phyloP scores from a whole-genome alignment of 306 rosid genomes.

The Hippophae tibetana region DNA sequence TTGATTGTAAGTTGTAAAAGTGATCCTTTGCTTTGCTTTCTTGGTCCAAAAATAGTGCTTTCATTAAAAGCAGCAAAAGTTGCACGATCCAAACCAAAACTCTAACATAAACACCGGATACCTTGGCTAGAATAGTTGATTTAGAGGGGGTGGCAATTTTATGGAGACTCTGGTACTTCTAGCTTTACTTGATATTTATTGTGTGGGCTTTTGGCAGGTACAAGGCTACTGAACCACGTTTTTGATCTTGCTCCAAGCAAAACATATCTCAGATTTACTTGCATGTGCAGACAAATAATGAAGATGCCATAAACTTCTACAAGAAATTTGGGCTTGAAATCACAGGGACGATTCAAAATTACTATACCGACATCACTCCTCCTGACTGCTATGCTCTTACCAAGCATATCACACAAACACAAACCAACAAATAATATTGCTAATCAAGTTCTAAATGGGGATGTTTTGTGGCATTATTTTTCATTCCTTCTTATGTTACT shows the following conservation, averaged over 20 bases:
- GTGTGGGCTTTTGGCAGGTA: slow-evolving; percentile 59
- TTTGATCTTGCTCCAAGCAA: slow-evolving; percentile 77
- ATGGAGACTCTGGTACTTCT: not conserved
- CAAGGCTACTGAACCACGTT: slow-evolving; percentile 65
- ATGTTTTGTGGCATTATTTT: too few species aligned
- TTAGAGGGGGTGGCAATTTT: too few species aligned
- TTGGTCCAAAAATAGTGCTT: too few species aligned
- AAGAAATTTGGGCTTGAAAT: slow-evolving; percentile 94
- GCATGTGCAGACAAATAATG: slow-evolving; percentile 87
- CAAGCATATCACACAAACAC: slow-evolving; percentile 43
- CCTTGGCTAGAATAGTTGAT: too few species aligned
- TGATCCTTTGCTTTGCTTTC: too few species aligned
- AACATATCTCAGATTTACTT: slow-evolving; percentile 65
- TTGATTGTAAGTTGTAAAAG: too few species aligned
- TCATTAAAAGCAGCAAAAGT: too few species aligned
- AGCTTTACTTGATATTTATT: slow-evolving; percentile 14
- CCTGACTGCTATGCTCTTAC: slow-evolving; percentile 87
- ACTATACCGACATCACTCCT: slow-evolving; percentile 81
- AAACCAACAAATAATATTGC: slow-evolving; percentile 46
- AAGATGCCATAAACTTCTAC: slow-evolving; percentile 88
- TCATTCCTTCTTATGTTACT: too few species aligned
- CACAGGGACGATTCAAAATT: slow-evolving; percentile 89
- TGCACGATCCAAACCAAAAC: too few species aligned
- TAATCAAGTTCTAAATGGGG: slow-evolving; percentile 18
- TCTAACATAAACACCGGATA: too few species aligned